Conservation (phyloP, 495 filamentous ascomycete species). For the Neurospora pannonica region DNA sequence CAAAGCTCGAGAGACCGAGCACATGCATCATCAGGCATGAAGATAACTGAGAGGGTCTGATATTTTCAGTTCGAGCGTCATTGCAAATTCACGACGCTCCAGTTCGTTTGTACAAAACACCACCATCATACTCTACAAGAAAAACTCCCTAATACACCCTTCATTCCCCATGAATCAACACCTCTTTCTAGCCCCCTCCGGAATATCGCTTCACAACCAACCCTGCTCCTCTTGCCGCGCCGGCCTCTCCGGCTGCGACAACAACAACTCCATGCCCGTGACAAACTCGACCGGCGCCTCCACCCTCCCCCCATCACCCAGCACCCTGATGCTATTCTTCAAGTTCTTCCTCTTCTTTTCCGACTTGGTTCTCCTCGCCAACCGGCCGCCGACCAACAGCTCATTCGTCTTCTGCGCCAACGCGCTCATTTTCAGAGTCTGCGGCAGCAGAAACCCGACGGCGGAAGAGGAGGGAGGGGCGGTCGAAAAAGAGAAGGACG, state of each 20-base stretch:
- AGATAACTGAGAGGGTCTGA: not conserved
- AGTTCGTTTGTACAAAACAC: not conserved
- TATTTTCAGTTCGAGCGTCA: not conserved
- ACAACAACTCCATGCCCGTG: not conserved
- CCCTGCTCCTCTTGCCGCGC: not conserved
- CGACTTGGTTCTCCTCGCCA: conserved; percentile 1
- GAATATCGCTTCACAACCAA: not conserved
- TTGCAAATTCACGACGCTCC: not conserved
- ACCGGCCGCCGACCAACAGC: not conserved
- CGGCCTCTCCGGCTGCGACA: not conserved
- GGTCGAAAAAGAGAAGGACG: not conserved
- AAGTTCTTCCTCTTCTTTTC: conserved; percentile 9
- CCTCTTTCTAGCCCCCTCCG: no score
- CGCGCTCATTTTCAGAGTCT: not conserved
- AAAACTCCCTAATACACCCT: not conserved
- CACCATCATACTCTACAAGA: not conserved
- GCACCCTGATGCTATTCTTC: conserved; percentile 8
- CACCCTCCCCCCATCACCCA: conserved; percentile 1
- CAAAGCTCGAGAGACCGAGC: not conserved
- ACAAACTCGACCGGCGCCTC: not conserved
- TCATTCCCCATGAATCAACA: not conserved
- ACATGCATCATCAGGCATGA: not conserved
- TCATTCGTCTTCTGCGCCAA: not conserved
- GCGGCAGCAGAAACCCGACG: not conserved
- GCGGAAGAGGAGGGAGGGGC: not conserved